phyloP scores from a whole-genome alignment of 1,139 yeast species.

The Spencermartinsiella ligniputridi region DNA sequence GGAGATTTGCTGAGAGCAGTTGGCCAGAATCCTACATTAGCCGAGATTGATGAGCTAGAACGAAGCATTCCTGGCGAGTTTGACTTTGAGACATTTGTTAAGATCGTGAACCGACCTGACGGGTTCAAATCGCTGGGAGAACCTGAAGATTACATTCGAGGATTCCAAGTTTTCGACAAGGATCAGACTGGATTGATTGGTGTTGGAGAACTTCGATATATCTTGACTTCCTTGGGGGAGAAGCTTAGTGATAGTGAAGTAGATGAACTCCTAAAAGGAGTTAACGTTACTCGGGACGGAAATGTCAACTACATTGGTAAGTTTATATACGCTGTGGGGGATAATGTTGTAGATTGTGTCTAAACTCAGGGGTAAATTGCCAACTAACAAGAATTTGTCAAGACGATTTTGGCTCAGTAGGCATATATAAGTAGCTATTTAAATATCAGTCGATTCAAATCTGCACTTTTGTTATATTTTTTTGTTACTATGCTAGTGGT shows the following conservation, averaged over 20 bases:
- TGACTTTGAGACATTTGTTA: conserved; percentile 74
- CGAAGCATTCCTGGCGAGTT: conserved; percentile 39
- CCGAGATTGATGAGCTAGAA: conserved; percentile 77
- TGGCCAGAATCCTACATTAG: conserved; percentile 96
- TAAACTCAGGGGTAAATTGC: not conserved
- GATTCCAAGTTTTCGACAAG: conserved; percentile 97
- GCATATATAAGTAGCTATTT: too few species aligned
- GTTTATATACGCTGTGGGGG: conserved; percentile 28
- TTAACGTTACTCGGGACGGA: conserved; percentile 88
- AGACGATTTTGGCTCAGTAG: conserved; percentile 87
- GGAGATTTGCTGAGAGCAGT: conserved; percentile 96
- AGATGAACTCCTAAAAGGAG: conserved; percentile 93
- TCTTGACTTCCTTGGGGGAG: conserved; percentile 90
- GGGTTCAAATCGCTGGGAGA: conserved; percentile 90
- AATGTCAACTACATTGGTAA: conserved; percentile 75
- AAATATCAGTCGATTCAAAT: too few species aligned
- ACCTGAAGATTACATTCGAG: conserved; percentile 94
- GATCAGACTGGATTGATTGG: conserved; percentile 94
- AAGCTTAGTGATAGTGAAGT: conserved; percentile 86
- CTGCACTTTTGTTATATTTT: too few species aligned
- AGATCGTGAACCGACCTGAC: conserved; percentile 78
- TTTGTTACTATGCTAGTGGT: too few species aligned
- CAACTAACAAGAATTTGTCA: conserved; percentile 57
- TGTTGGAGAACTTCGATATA: conserved; percentile 93
- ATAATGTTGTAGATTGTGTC: too few species aligned